These are phyloP conservation scores for Chlorella variabilis DNA, from an alignment of 163 green algal genomes.

Conservation along the genomic window DNA sequence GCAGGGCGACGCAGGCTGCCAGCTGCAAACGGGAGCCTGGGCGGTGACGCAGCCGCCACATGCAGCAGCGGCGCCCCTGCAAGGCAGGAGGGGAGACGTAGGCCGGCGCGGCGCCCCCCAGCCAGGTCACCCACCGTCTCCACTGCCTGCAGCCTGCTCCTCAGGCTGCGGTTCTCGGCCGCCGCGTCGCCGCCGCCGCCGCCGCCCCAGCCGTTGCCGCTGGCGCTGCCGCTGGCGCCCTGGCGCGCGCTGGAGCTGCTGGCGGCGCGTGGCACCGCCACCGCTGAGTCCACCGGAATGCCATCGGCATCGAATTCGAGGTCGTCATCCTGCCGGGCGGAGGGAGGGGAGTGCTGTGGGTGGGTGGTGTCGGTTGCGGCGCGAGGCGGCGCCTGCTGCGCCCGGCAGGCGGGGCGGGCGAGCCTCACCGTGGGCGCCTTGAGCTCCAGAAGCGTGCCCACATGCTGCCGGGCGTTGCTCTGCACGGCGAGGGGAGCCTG, in stretches of 20 bases:
- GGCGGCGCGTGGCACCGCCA: not conserved
- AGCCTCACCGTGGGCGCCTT: slow-evolving; percentile 12
- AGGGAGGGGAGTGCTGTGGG: not conserved
- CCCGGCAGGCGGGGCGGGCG: too few relatives aligned
- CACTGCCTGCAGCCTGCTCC: slow-evolving; percentile 34
- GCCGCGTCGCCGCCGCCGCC: not conserved
- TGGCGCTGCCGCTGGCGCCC: not conserved
- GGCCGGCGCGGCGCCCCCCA: too few relatives aligned
- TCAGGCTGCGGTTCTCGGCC: slow-evolving; percentile 17
- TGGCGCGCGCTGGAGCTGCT: not conserved
- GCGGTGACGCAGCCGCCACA: too few relatives aligned
- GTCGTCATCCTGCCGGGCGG: not conserved
- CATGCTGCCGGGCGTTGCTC: slow-evolving; percentile 9
- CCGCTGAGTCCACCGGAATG: not conserved
- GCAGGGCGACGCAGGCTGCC: not conserved
- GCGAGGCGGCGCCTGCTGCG: not conserved
- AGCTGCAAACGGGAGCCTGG: too few relatives aligned
- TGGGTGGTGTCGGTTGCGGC: not conserved
- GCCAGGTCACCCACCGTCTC: slow-evolving; percentile 30
- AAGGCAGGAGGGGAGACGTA: not conserved
- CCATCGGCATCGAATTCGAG: slow-evolving; percentile 23
- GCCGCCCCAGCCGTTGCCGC: not conserved
- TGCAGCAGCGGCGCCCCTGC: not conserved
- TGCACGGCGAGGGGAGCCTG: not conserved
- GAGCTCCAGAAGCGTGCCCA: slow-evolving; percentile 19